Evolutionary conservation across 805 yeast species (phyloP), one percentile per base, ranked within the genome.

Genomic region (Starmerella etchellsii): DNA sequence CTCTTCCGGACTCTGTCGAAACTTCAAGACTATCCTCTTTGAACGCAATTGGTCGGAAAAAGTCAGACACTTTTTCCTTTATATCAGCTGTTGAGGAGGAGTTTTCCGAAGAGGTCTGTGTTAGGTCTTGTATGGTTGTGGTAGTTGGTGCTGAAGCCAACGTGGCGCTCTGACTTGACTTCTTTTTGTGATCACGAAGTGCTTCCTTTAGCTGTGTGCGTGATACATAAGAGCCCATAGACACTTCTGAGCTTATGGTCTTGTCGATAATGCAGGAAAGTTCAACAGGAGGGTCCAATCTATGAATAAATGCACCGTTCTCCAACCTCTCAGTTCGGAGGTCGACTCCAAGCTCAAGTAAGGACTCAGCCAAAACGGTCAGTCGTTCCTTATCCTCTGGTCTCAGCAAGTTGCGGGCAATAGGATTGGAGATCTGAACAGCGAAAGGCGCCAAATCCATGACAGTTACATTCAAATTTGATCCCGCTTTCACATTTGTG

Each of bases 251-350:
- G 20, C 34, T 34, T 2, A 24, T 6, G 2, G 39, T 41, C 13
- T 39, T 41, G 31, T 40, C 47, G 13, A 51, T 34, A 2, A 49
- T 24, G 8, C 49, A 53, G 15, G 55, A 38, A 13, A 43, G 44
- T 42, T 61, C 62, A n/a, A 60, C 28, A 1, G 64, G 59, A 26
- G 65, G 65, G 6, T 62, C 64, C 8, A 58, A 34, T n/a, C 53
- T 49, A 34, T 46, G 53, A 4, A 52, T 55, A 20, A 39, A 36
- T 1, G 54, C 37, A 3, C 63, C 64, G 30, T 47, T 49, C 5
- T 58, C 64, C 7, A 55, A 43, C 26, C 46, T 47, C 23, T 56
- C 58, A 23, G 54, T 50, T 4, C 40, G 15, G 15, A 53, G 44
- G 18, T 41, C 36, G 3, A 59, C 9, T 4, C 53, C 54, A 9